phyloP scores from a whole-genome alignment of 805 yeast genomes.

The Candida loeiensis region DNA sequence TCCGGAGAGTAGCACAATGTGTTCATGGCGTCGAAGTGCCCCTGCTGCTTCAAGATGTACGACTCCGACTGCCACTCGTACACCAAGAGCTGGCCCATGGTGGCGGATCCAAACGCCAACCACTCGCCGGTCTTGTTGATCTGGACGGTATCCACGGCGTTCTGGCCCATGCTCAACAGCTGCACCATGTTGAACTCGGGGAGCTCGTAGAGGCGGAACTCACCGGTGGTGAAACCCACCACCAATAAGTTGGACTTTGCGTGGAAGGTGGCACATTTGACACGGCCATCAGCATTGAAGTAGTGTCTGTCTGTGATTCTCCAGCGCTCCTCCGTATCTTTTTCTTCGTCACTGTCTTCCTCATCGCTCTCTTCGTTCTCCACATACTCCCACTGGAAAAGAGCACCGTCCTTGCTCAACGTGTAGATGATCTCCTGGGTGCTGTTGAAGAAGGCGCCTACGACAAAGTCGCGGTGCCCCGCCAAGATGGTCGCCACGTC shows the following conservation, averaged over 20 bases:
- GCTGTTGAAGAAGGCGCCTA: slow-evolving; percentile 82
- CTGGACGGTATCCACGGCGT: slow-evolving; percentile 76
- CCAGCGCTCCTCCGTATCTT: slow-evolving; percentile 59
- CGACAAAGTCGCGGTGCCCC: slow-evolving; percentile 88
- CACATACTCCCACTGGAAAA: slow-evolving; percentile 87
- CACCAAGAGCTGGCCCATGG: slow-evolving; percentile 88
- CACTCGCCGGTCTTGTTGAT: slow-evolving; percentile 89
- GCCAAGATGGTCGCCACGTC: slow-evolving; percentile 79
- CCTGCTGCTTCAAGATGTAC: slow-evolving; percentile 91
- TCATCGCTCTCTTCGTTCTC: slow-evolving; percentile 48
- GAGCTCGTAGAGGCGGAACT: slow-evolving; percentile 84
- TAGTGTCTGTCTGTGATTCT: slow-evolving; percentile 74
- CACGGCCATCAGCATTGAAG: slow-evolving; percentile 67
- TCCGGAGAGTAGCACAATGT: slow-evolving; percentile 88
- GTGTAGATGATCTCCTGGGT: slow-evolving; percentile 90
- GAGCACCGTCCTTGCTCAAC: slow-evolving; percentile 90
- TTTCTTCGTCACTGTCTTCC: slow-evolving; percentile 29
- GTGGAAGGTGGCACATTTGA: slow-evolving; percentile 83
- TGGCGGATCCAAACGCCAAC: slow-evolving; percentile 92
- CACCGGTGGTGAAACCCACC: slow-evolving; percentile 87
- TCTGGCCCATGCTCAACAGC: slow-evolving; percentile 87
- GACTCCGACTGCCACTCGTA: slow-evolving; percentile 99
- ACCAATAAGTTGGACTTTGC: slow-evolving; percentile 65
- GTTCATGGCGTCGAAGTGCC: slow-evolving; percentile 90
- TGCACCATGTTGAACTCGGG: slow-evolving; percentile 79